phyloP scores from a whole-genome alignment of 169 alveolate species.

The Plasmodium inui region DNA sequence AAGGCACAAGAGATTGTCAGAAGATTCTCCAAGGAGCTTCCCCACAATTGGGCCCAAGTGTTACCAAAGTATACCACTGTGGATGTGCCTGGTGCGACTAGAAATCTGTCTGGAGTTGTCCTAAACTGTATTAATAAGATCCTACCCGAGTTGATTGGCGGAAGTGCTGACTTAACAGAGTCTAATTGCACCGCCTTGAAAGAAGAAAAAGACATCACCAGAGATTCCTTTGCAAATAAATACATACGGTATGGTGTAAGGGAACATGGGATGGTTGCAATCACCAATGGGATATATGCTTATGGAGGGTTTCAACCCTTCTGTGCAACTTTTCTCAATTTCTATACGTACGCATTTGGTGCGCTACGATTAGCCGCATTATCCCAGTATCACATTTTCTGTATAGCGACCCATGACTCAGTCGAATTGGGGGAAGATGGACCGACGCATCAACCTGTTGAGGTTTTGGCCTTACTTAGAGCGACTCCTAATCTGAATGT shows the following conservation, averaged over 20 bases:
- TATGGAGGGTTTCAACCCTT: constrained; percentile 85
- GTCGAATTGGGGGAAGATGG: constrained; percentile 89
- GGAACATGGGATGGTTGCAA: constrained; percentile 89
- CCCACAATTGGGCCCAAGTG: constrained; percentile 65
- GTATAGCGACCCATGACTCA: constrained; percentile 88
- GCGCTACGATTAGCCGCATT: constrained; percentile 84
- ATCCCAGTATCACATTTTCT: constrained; percentile 78
- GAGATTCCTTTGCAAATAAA: constrained; percentile 48
- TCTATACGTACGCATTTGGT: constrained; percentile 85
- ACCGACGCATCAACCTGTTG: constrained; percentile 89
- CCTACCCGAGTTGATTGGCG: constrained; percentile 85
- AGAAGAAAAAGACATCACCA: constrained; percentile 45
- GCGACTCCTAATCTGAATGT: constrained; percentile 79
- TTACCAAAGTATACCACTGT: constrained; percentile 57
- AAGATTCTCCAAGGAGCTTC: constrained; percentile 61
- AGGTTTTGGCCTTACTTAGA: constrained; percentile 81
- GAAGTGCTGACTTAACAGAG: constrained; percentile 87
- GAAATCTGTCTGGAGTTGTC: constrained; percentile 72
- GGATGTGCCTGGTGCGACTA: constrained; percentile 72
- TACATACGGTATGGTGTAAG: constrained; percentile 84
- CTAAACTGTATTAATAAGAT: constrained; percentile 67
- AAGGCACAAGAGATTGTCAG: constrained; percentile 77
- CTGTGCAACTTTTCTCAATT: constrained; percentile 85
- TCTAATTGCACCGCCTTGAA: constrained; percentile 79
- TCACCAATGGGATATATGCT: constrained; percentile 82